Conservation (phyloP, 2,329 filamentous ascomycete genomes). For the Colletotrichum magnum region DNA sequence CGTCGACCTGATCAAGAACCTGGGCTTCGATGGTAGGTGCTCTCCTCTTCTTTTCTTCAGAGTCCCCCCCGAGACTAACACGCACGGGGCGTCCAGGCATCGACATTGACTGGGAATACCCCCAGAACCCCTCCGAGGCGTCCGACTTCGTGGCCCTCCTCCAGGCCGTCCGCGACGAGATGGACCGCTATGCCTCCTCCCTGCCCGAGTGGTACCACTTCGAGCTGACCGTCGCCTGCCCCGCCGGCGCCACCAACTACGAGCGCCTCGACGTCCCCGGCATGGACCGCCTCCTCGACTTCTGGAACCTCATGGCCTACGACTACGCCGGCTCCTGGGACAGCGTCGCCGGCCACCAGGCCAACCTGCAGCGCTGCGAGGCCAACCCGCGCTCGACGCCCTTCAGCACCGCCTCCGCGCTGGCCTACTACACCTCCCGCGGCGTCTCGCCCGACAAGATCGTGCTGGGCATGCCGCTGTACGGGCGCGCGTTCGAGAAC, state of each 20-base stretch:
- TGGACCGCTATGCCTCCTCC: slow-evolving; percentile 69
- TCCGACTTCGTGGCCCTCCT: slow-evolving; percentile 72
- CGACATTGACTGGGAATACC: slow-evolving; percentile 80
- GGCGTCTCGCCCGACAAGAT: slow-evolving; percentile 80
- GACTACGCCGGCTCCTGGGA: slow-evolving; percentile 92
- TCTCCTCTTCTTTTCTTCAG: too few relatives aligned
- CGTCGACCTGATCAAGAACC: slow-evolving; percentile 81
- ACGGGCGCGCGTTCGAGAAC: slow-evolving; percentile 86
- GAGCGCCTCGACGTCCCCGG: slow-evolving; percentile 71
- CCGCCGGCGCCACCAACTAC: slow-evolving; percentile 74
- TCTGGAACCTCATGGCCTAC: slow-evolving; percentile 90
- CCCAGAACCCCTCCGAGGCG: slow-evolving; percentile 68
- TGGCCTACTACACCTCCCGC: slow-evolving; percentile 77
- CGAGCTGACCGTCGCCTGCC: slow-evolving; percentile 75
- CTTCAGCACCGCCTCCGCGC: slow-evolving; percentile 80
- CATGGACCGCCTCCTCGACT: slow-evolving; percentile 78
- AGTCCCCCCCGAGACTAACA: background rate
- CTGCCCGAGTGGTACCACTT: slow-evolving; percentile 66
- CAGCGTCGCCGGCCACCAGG: slow-evolving; percentile 77
- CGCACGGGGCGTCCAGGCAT: slow-evolving; percentile 48
- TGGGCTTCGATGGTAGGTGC: slow-evolving; percentile 77
- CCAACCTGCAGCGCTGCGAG: slow-evolving; percentile 78
- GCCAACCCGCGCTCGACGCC: slow-evolving; percentile 77
- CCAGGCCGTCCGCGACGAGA: slow-evolving; percentile 66
- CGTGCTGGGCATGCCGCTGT: slow-evolving; percentile 92